A percentile compares a stretch with the other conserved stretches of the same genome.
These are phyloP conservation scores for Phytophthora hibernalis DNA, from an alignment of 352 stramenopile species.

Conservation along the genomic window DNA sequence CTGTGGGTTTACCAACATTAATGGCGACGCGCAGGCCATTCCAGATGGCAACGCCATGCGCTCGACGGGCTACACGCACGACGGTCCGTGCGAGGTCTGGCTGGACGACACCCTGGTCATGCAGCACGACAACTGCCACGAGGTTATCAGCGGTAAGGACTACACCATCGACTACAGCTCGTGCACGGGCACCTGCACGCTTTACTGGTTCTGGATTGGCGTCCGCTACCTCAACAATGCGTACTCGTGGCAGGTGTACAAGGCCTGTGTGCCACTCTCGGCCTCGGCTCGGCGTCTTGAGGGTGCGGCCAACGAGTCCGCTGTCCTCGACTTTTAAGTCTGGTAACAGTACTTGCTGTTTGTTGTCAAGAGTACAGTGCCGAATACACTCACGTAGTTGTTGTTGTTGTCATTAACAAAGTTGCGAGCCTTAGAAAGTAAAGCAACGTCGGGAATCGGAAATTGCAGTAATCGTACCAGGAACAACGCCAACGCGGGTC, in stretches of 20 bases:
- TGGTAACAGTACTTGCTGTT: not conserved
- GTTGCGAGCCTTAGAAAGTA: no score
- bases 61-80: constrained; percentile 59
- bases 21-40: constrained; percentile 44
- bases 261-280: constrained; percentile 48
- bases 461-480: no score
- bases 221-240: constrained; percentile 51
- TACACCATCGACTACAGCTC: constrained; percentile 47
- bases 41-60: constrained; percentile 36
- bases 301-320: constrained; percentile 32
- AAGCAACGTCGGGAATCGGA: no score
- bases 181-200: constrained; percentile 43
- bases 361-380: not conserved
- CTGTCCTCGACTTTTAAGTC: constrained; percentile 24
- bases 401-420: no score
- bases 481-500: not conserved
- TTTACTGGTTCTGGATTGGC: constrained; percentile 54
- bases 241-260: constrained; percentile 72
- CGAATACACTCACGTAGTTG: no score
- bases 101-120: constrained; percentile 48
- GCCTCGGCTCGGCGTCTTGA: constrained; percentile 27
- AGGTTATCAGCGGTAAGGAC: constrained; percentile 43
- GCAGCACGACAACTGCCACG: constrained; percentile 46
- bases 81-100: constrained; percentile 55
- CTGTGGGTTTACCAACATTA: constrained; percentile 41